phyloP scores from a whole-genome alignment of 768 basidiomycete genomes.

The Leucosporidium scottii region DNA sequence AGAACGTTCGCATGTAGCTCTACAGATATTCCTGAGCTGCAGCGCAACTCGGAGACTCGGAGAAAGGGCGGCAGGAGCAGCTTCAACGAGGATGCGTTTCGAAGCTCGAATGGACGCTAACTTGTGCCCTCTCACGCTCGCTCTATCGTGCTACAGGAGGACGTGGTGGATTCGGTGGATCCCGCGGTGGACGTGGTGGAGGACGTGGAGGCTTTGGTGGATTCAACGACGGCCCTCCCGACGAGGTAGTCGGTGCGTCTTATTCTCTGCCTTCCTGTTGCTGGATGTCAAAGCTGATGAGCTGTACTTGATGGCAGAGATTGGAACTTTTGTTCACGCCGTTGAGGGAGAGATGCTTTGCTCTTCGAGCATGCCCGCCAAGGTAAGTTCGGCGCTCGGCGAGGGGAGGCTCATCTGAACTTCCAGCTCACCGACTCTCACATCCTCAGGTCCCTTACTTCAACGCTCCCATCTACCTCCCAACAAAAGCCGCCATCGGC shows the following conservation, averaged over 20 bases:
- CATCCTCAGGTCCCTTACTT: conserved; percentile 69
- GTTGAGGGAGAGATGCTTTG: conserved; percentile 99
- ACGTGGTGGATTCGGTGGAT: conserved; percentile 29
- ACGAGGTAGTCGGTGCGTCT: conserved; percentile 45
- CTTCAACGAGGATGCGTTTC: not conserved
- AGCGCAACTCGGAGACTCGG: not conserved
- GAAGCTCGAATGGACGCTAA: too few relatives aligned
- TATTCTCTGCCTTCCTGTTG: not conserved
- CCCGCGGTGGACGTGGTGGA: conserved; percentile 38
- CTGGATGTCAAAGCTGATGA: not conserved
- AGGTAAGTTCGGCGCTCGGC: conserved; percentile 44
- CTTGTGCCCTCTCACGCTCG: not conserved
- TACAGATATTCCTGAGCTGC: not conserved
- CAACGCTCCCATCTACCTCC: conserved; percentile 95
- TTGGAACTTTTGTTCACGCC: conserved; percentile 69
- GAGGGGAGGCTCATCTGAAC: too few relatives aligned
- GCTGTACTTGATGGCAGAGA: conserved; percentile 20
- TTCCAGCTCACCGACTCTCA: not conserved
- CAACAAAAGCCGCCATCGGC: conserved; percentile 91
- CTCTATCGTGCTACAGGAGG: conserved; percentile 13
- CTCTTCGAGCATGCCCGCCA: conserved; percentile 70
- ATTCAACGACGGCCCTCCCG: conserved; percentile 45
- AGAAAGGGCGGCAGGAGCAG: not conserved
- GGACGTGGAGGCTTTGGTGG: conserved; percentile 43
- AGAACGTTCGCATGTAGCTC: not conserved